A percentile compares a stretch with the other conserved stretches of the same genome.
Conservation (phyloP, 1,284 basidiomycete genomes). For the Ustilago lituana region DNA sequence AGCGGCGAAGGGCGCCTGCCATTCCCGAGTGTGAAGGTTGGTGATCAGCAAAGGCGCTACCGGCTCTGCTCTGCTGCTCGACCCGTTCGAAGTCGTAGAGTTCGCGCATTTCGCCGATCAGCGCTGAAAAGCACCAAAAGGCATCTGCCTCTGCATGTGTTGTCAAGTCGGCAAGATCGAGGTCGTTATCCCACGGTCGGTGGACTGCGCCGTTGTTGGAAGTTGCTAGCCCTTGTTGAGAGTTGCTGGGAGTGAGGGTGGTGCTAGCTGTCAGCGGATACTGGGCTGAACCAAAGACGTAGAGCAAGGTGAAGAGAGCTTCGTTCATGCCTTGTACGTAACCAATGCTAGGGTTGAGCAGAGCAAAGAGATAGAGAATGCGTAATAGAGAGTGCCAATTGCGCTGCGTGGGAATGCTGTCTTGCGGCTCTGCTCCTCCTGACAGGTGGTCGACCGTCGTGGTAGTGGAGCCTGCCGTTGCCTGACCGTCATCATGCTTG, state of each 20-base stretch:
- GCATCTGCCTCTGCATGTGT: slow-evolving; percentile 62
- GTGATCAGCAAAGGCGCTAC: slow-evolving; percentile 8
- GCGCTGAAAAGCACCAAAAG: slow-evolving; percentile 65
- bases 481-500: not conserved
- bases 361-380: slow-evolving; percentile 63
- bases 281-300: slow-evolving; percentile 47
- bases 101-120: slow-evolving; percentile 63
- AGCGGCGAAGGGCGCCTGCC: slow-evolving; percentile 50
- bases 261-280: slow-evolving; percentile 8
- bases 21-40: slow-evolving; percentile 42
- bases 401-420: slow-evolving; percentile 24
- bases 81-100: slow-evolving; percentile 63
- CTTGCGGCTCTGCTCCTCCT: not conserved
- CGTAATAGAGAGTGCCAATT: slow-evolving; percentile 64
- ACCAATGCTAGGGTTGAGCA: slow-evolving; percentile 63
- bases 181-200: slow-evolving; percentile 22
- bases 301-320: slow-evolving; percentile 60
- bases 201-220: not conserved
- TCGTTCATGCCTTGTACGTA: slow-evolving; percentile 66
- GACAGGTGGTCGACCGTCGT: not conserved
- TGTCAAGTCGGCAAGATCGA: slow-evolving; percentile 25
- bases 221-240: slow-evolving; percentile 11
- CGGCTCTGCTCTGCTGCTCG: slow-evolving; percentile 39
- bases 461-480: not conserved
- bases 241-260: slow-evolving; percentile 16